Base-by-base conservation (phyloP, 352 stramenopile genomes). In the Phytophthora fragariae region DNA sequence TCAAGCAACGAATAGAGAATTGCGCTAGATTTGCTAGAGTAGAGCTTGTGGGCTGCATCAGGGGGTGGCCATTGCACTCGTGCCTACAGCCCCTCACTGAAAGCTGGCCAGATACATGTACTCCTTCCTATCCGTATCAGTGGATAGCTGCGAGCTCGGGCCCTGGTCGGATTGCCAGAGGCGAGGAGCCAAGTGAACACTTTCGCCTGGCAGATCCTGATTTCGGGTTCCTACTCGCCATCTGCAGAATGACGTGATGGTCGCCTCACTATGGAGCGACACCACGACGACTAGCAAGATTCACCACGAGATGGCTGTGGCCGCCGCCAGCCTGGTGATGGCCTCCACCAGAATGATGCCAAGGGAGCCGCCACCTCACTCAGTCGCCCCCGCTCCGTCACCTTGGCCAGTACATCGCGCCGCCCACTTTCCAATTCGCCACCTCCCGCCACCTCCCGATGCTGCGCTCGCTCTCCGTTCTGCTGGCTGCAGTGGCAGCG, bases 201-300 rank as follows among this genome's bases (percentile, higher is more conserved):
- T 14, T 14, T 14, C 9, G 9, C 12, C 35, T 14, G 12, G 35
- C 41, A n/a, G 44, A 44, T 50, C 44, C 44, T 50, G 44, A 50
- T 55, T 55, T 55, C 49, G 49, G 0, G n/a, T 14, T 14, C 49
- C 10, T n/a, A 17, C 49, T 55, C n/a, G 44, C 44, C 44, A 50
- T 50, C 44, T 50, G 44, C 44, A 50, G 44, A 8, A 50, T 50
- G 44, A 50, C 44, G 44, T 50, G 44, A 50, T 50, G 44, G 44
- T 44, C 11, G 37, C 14, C 6, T 12, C 37, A 44, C 37, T 27
- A 44, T 44, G 37, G 8, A 11, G 37, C 37, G 37, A 14, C 37
- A 44, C 49, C 19, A 55, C 17, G 65, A 61, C 65, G 66, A 73
- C 65, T 66, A 72, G 47, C 59, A 55, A 67, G 65, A 47, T 68